These are phyloP conservation scores for Penicillium simplicissimum DNA, from an alignment of 495 filamentous ascomycete species.

Conservation along the genomic window DNA sequence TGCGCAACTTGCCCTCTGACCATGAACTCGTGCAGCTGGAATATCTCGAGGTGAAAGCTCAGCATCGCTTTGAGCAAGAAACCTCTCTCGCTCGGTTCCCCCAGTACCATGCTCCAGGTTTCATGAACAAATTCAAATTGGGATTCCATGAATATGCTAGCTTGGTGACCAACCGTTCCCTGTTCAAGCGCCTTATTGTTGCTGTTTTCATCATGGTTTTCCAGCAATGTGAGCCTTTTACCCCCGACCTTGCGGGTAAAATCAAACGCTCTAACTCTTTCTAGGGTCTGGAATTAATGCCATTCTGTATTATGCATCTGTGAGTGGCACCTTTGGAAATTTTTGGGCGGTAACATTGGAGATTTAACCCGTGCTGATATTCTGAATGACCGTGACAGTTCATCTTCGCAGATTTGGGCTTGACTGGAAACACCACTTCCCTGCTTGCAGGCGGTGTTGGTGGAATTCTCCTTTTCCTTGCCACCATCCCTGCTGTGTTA, in stretches of 20 bases:
- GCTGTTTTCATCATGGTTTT: constrained; percentile 21
- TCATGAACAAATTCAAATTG: constrained; percentile 35
- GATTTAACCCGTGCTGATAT: no score
- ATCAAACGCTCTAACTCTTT: constrained; percentile 34
- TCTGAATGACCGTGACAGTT: constrained; percentile 2
- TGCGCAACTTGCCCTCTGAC: constrained; percentile 55
- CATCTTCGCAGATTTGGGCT: constrained; percentile 39
- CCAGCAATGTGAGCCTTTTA: neutral
- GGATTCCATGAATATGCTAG: constrained; percentile 33
- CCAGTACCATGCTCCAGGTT: constrained; percentile 33
- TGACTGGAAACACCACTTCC: constrained; percentile 54
- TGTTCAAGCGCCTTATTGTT: constrained; percentile 39
- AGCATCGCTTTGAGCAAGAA: constrained; percentile 73
- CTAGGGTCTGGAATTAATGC: neutral
- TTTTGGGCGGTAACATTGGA: neutral
- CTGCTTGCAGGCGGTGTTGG: constrained; percentile 74
- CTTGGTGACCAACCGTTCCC: constrained; percentile 35
- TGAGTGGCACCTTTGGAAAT: neutral
- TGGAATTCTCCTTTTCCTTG: constrained; percentile 73
- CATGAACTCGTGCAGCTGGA: constrained; percentile 75
- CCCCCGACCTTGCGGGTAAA: constrained; percentile 5
- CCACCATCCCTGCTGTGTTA: constrained; percentile 66
- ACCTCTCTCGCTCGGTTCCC: constrained; percentile 54
- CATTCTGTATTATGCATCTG: neutral
- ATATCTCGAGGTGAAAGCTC: constrained; percentile 77